Evolutionary conservation across 805 yeast genomes (phyloP).

Genomic region (Starmerella powellii): DNA sequence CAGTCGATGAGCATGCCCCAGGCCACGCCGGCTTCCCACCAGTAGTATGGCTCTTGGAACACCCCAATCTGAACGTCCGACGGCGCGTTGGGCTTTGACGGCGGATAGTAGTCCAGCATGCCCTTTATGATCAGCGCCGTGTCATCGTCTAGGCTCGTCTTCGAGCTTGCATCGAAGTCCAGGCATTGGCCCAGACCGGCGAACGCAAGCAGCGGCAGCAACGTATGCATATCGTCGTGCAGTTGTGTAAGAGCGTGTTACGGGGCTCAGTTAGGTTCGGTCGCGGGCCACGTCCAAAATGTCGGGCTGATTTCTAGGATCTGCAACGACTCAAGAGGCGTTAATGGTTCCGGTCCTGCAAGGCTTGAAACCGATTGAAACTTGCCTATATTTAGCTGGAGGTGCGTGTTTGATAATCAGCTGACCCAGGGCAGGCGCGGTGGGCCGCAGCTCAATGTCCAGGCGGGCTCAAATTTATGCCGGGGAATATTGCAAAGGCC

Average conservation of each 20-base stretch:
- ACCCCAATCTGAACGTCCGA: constrained; percentile 60
- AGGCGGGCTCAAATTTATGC: too few species aligned
- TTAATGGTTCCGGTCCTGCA: too few species aligned
- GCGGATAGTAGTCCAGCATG: constrained; percentile 60
- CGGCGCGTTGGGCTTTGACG: constrained; percentile 35
- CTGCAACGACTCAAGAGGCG: too few species aligned
- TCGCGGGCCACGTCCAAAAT: too few species aligned
- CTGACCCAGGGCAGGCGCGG: neutral
- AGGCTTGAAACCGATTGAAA: too few species aligned
- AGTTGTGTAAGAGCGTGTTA: too few species aligned
- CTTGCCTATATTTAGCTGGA: too few species aligned
- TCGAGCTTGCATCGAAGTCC: constrained; percentile 6
- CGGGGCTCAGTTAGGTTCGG: too few species aligned
- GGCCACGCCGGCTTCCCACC: constrained; percentile 91
- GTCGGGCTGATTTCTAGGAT: too few species aligned
- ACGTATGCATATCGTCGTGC: too few species aligned
- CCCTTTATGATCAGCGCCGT: constrained; percentile 55
- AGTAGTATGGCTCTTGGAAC: constrained; percentile 65
- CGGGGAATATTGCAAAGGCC: too few species aligned
- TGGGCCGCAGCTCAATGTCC: neutral
- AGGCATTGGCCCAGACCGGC: neutral
- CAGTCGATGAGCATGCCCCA: constrained; percentile 59
- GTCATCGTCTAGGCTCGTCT: constrained; percentile 32
- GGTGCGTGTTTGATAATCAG: neutral
- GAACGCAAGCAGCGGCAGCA: neutral